Base-by-base conservation (phyloP, 202 grass and related monocot genomes). In the Elaeis oleifera region DNA sequence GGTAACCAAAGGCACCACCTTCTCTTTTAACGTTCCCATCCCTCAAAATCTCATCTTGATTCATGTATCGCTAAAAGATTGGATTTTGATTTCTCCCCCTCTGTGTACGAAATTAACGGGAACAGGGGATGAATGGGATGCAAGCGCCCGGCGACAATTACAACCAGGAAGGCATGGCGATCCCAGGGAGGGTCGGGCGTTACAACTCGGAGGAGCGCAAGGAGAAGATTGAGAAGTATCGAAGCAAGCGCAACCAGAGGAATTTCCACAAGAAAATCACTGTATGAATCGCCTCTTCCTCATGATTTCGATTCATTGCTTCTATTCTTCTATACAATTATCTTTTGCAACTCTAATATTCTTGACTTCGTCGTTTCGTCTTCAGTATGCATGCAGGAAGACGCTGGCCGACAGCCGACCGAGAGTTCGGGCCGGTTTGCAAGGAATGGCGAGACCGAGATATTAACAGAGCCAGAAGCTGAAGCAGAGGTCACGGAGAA, bases 381-480 rank as follows among this genome's bases (percentile, higher is more conserved):
- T 57, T 17, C 61, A 99, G 94, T 99, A 99, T 58, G 85, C 78
- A 29, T 99, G 94, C 77, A 94, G 94, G 71, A 99, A 99, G 80
- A 94, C 88, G 17, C 73, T 99, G 78, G 94, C 94, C 0, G 94
- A 99, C 19, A 89, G 85, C 79, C 65, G 94, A 56, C 85, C 85
- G 2, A 74, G 94, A 72, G 88, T 94, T 55, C 84, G 82, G 78
- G 94, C 49, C 80, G 94, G 9, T 99, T 99, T 14, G 88, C 80
- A 0, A 83, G 76, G 81, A 99, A 89, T 50, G n/a, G 21, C 0
- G 90, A 96, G 55, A 60, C 28, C 0, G 85, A 95, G 26, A 64
- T 57, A 0, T 82, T 69, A 8, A 44, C 36, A 44, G 36, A 44
- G 11, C 36, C 36, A 1, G 9, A 13, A 14, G 36, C 11, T 13